phyloP scores from a whole-genome alignment of 2,329 filamentous ascomycete genomes.

The Xylariomycetidae sp. region DNA sequence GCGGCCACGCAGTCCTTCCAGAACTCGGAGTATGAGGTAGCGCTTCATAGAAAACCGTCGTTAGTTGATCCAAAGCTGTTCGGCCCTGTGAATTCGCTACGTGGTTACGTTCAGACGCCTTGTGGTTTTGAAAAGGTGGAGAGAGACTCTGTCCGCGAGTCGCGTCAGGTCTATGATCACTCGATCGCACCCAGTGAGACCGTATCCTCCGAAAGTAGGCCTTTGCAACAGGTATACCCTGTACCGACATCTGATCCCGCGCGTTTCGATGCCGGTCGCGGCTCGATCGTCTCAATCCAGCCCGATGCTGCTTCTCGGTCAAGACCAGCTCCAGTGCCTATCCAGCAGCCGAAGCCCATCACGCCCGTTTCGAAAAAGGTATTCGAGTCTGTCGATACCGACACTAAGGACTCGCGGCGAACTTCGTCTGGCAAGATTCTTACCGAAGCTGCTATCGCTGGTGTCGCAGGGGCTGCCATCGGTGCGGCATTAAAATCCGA shows the following conservation, averaged over 20 bases:
- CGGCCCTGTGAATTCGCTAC: constrained; percentile 57
- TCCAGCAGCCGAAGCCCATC: constrained; percentile 84
- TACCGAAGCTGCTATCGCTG: constrained; percentile 42
- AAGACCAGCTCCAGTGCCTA: constrained; percentile 57
- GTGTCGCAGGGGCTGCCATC: constrained; percentile 44
- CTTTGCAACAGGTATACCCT: constrained; percentile 62
- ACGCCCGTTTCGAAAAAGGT: constrained; percentile 66
- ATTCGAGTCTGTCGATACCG: constrained; percentile 49
- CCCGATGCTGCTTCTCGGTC: constrained; percentile 35
- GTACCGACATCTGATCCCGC: constrained; percentile 61
- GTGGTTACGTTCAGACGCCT: constrained; percentile 49
- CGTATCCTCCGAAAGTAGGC: constrained; percentile 29
- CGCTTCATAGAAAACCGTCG: constrained; percentile 32
- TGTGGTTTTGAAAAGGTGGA: constrained; percentile 48
- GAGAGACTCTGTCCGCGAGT: constrained; percentile 17
- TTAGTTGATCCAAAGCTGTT: constrained; percentile 56
- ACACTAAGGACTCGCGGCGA: constrained; percentile 29
- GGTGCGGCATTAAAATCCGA: constrained; percentile 41
- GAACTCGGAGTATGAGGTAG: constrained; percentile 14
- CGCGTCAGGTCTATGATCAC: constrained; percentile 31
- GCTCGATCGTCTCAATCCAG: constrained; percentile 41
- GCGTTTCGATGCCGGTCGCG: constrained; percentile 53
- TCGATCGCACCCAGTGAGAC: constrained; percentile 31
- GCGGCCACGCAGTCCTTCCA: constrained; percentile 9
- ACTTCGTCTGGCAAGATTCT: constrained; percentile 35